Evolutionary conservation across 2,329 filamentous ascomycete genomes (phyloP).

Genomic region (Penicillium brasilianum): DNA sequence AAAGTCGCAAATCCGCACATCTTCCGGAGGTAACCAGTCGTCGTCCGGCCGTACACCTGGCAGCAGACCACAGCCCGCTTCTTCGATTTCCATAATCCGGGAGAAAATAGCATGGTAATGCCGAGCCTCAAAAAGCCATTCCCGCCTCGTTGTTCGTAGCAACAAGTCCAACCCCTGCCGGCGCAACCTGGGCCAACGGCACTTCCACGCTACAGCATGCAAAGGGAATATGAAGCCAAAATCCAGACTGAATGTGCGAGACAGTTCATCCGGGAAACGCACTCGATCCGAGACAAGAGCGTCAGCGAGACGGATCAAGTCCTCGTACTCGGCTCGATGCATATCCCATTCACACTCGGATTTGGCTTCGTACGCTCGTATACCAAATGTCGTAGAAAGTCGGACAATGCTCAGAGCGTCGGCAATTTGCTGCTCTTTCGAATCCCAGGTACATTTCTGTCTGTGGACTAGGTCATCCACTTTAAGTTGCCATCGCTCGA

Average conservation of each 20-base stretch:
- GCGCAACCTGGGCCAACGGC: conserved; percentile 28
- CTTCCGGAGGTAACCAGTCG: conserved; percentile 14
- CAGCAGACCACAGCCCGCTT: conserved; percentile 7
- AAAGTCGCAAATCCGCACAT: conserved; percentile 23
- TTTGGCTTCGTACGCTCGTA: conserved; percentile 13
- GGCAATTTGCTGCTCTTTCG: conserved; percentile 13
- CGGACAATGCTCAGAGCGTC: conserved; percentile 22
- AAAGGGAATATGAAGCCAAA: conserved; percentile 26
- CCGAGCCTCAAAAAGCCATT: conserved; percentile 20
- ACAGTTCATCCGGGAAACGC: conserved; percentile 17
- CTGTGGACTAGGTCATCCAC: conserved; percentile 18
- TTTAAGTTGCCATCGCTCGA: conserved; percentile 15
- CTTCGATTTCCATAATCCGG: conserved; percentile 26
- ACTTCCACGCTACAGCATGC: conserved; percentile 30
- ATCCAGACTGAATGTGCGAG: conserved; percentile 22
- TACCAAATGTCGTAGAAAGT: conserved; percentile 11
- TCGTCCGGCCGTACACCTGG: neutral
- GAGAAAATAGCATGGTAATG: conserved; percentile 25
- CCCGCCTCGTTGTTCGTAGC: conserved; percentile 18
- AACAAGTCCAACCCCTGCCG: conserved; percentile 26
- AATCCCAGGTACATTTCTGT: conserved; percentile 11
- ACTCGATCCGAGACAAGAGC: conserved; percentile 10
- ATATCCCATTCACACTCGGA: conserved; percentile 24
- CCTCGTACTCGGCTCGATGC: conserved; percentile 16
- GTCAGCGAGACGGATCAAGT: conserved; percentile 13